Evolutionary conservation across 2,329 filamentous ascomycete species (phyloP).

Genomic region (Aquanectria penicillioides): DNA sequence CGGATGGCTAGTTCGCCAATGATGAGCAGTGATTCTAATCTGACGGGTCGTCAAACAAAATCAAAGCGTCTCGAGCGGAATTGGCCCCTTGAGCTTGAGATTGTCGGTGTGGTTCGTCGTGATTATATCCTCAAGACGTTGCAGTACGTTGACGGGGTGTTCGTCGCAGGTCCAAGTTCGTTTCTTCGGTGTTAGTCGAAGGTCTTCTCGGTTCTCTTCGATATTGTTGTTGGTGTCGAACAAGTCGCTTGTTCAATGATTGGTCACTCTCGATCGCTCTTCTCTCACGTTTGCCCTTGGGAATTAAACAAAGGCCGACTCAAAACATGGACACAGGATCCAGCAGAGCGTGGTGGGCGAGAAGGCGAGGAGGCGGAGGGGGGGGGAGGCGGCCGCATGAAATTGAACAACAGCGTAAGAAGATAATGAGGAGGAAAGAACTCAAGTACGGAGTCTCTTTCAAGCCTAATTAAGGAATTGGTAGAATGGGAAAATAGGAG

Average conservation of each 20-base stretch:
- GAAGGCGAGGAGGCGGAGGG: conserved; percentile 27
- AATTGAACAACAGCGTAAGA: conserved; percentile 23
- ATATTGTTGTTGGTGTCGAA: not conserved
- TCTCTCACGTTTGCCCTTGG: conserved; percentile 16
- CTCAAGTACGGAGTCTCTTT: conserved; percentile 13
- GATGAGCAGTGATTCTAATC: not conserved
- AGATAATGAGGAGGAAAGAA: conserved; percentile 26
- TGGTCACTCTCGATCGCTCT: conserved; percentile 1
- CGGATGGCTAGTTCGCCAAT: not conserved
- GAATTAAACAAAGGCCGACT: conserved; percentile 15
- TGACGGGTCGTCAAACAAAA: no score
- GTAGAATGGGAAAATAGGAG: conserved; percentile 8
- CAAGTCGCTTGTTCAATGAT: not conserved
- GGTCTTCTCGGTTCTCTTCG: not conserved
- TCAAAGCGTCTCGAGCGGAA: not conserved
- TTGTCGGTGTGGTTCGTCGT: not conserved
- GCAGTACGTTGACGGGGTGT: conserved; percentile 2
- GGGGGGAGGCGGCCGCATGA: conserved; percentile 34
- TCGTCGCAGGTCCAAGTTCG: not conserved
- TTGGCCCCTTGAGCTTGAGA: not conserved
- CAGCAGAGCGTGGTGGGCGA: conserved; percentile 24
- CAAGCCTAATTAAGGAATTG: conserved; percentile 7
- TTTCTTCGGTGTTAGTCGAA: conserved; percentile 1
- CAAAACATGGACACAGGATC: conserved; percentile 19
- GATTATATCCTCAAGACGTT: no score